Evolutionary conservation across 1,284 basidiomycete species (phyloP), one percentile per base, ranked within the genome.

Genomic region (Microbotryomycetes sp.): DNA sequence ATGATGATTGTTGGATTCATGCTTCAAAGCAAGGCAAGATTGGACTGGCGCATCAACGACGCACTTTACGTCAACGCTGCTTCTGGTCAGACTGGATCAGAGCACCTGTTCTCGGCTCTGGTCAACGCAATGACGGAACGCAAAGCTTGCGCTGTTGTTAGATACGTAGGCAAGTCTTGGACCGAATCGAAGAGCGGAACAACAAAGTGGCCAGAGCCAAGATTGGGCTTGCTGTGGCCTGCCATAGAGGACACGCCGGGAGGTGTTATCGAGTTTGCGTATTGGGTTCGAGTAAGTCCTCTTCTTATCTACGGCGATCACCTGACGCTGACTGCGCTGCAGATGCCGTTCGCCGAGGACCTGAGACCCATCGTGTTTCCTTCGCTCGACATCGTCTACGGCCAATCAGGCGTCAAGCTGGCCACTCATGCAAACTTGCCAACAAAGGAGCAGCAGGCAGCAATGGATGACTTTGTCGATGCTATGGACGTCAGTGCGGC

Each of bases 291-390:
- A 78, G 90, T 89, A 69, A 55, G 79, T 71, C n/a, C n/a, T n/a
- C n/a, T n/a, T 29, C 52, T 29, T n/a, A 49, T 50, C 54, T 64
- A 62, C 58, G 66, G 67, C 48, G 60, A 48, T 42, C 36, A 29
- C 32, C 61, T 32, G 52, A 50, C 9, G 0, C 49, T 30, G 4
- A 23, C 7, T 48, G 42, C 28, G 36, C 45, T n/a, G 4, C 71
- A 93, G 87, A 84, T 96, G 80, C 94, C 94, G 0, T 97, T 97
- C 72, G 89, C 91, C 3, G 92, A 97, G 72, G 94, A 98, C 71
- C 80, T 93, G 57, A 83, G 90, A 63, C 86, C 84, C 65, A 92
- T 91, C 74, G 85, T 83, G 12, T 97, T 97, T 74, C 84, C 87
- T 0, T 89, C 89, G 0, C 80, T 97, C 42, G 84, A 86, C 47